Conservation (phyloP, 306 rosid species). For the Oxytropis ochrocephala region DNA sequence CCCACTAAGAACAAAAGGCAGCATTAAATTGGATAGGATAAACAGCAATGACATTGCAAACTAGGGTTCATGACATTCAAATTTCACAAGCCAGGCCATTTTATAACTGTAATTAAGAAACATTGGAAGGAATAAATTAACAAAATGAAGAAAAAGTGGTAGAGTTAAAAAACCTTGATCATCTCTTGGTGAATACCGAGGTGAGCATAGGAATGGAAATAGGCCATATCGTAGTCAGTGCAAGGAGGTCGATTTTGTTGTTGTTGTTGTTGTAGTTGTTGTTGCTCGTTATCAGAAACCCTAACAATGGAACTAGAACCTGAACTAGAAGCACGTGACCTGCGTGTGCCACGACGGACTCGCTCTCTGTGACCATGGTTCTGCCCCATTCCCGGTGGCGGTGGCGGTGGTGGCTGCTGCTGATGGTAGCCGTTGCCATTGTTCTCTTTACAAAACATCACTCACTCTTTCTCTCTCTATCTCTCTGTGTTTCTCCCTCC, state of each 20-base stretch:
- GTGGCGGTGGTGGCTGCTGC: constrained; percentile 7
- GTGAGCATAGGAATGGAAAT: constrained; percentile 89
- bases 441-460: constrained; percentile 20
- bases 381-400: constrained; percentile 15
- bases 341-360: constrained; percentile 58
- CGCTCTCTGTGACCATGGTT: constrained; percentile 42
- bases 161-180: constrained; percentile 61
- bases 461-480: background rate
- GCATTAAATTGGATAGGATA: background rate
- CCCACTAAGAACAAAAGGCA: background rate
- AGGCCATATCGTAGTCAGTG: constrained; percentile 90
- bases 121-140: background rate
- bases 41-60: background rate
- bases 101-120: background rate
- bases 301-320: constrained; percentile 28
- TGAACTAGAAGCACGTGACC: constrained; percentile 42
- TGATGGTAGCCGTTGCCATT: constrained; percentile 35
- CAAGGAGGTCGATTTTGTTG: constrained; percentile 51
- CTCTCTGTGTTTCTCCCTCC: background rate
- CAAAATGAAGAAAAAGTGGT: background rate
- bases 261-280: constrained; percentile 15
- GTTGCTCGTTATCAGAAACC: constrained; percentile 53
- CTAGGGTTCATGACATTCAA: constrained; percentile 10
- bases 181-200: constrained; percentile 96
- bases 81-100: background rate